Conservation (phyloP, 768 basidiomycete genomes). For the Terana coerulea region DNA sequence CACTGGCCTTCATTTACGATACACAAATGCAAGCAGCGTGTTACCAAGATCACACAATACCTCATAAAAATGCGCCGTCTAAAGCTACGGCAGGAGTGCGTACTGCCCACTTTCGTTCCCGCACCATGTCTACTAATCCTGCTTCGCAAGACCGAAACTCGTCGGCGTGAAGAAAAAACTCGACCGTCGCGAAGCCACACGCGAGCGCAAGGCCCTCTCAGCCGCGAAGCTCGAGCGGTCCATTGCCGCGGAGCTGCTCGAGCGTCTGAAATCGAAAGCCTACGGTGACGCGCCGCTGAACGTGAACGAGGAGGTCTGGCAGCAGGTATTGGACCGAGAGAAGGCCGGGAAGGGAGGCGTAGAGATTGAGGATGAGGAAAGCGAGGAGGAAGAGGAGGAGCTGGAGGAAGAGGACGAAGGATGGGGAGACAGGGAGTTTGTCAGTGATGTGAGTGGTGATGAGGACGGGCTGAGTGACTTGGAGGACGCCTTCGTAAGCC, state of each 20-base stretch:
- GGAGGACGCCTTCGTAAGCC: slow-evolving; percentile 63
- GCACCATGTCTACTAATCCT: neutral
- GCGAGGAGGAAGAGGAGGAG: slow-evolving; percentile 49
- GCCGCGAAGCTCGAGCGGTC: slow-evolving; percentile 94
- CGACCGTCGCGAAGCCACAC: slow-evolving; percentile 85
- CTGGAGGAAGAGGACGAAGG: slow-evolving; percentile 45
- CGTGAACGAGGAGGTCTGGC: slow-evolving; percentile 97
- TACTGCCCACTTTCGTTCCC: slow-evolving; percentile 11
- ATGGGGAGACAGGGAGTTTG: slow-evolving; percentile 54
- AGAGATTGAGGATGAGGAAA: slow-evolving; percentile 44
- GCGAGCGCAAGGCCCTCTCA: slow-evolving; percentile 94
- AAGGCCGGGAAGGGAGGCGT: slow-evolving; percentile 42
- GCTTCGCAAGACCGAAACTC: slow-evolving; percentile 69
- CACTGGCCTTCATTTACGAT: slow-evolving; percentile 98
- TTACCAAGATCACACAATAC: slow-evolving; percentile 99
- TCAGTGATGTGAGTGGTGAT: slow-evolving; percentile 51
- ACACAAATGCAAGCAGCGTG: slow-evolving; percentile 98
- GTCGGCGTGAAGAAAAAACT: slow-evolving; percentile 97
- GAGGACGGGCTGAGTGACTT: slow-evolving; percentile 58
- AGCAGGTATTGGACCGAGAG: slow-evolving; percentile 84
- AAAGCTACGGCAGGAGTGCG: slow-evolving; percentile 82
- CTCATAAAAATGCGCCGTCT: slow-evolving; percentile 96
- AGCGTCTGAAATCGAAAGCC: slow-evolving; percentile 92
- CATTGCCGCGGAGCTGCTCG: slow-evolving; percentile 94
- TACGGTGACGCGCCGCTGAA: slow-evolving; percentile 98